Base-by-base conservation (phyloP, 495 filamentous ascomycete genomes). In the Clohesyomyces aquaticus region DNA sequence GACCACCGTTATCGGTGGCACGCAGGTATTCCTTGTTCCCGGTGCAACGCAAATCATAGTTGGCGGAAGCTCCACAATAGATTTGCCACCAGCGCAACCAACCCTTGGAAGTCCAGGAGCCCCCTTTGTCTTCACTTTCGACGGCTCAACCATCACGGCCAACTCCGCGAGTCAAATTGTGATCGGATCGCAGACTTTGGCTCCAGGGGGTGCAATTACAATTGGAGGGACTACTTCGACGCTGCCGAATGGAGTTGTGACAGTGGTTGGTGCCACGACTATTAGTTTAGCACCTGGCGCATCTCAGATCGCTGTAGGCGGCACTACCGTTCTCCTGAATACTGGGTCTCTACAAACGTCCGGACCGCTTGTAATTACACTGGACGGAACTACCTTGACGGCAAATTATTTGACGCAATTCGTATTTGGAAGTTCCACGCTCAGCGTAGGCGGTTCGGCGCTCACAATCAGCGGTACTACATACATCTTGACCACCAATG, bases 201-300 rank as follows among this genome's bases (percentile, higher is more conserved):
- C 61, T 10, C 69, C 72, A 38, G 71, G 72, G 21, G 61, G 60
- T 25, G 45, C 45, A 8, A 69, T 65, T 19, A 55, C 54, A 8
- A 49, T 75, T 11, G 47, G 28, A 22, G 73, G 74, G 23, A 65
- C 70, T 8, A 71, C 66, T 1, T 23, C 46, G 43, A 72, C 69
- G 4, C 52, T 73, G 0, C 57, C 59, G 11, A 60, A 71, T 41
- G 71, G 71, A 25, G 60, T 55, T 21, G 32, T 46, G 10, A 66
- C 61, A 11, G 54, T 59, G 1, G 45, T 74, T 10, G 55, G 28
- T 23, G 73, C 73, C 26, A 65, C 71, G 12, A 71, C 64, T 8
- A 71, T 76, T 53, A 64, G 56, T 6, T 59, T 76, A 1, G 65
- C 59, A 0, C 55, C 73, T 1, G 50, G 53, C 21, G 74, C 62